phyloP scores from a whole-genome alignment of 768 basidiomycete genomes.

The Tulasnella sp. region DNA sequence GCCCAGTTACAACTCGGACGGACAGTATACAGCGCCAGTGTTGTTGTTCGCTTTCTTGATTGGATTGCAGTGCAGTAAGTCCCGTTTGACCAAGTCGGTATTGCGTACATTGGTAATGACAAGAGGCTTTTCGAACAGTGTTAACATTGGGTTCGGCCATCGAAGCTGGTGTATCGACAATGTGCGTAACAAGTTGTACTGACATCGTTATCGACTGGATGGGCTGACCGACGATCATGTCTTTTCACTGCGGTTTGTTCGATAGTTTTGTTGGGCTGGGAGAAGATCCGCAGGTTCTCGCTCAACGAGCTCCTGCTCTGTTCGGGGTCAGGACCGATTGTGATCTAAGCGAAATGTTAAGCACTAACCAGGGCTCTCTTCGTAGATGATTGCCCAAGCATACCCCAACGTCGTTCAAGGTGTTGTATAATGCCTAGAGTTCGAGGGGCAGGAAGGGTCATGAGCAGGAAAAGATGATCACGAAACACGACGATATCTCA shows the following conservation, averaged over 20 bases:
- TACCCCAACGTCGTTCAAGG: conserved; percentile 13
- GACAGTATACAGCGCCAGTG: conserved; percentile 71
- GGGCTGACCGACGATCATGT: background rate
- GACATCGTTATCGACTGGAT: background rate
- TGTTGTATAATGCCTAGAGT: background rate
- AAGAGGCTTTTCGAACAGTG: conserved; percentile 35
- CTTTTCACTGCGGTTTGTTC: background rate
- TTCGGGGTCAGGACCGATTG: conserved; percentile 35
- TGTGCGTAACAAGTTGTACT: conserved; percentile 39
- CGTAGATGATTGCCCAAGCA: conserved; percentile 3
- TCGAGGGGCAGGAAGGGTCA: background rate
- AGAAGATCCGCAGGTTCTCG: conserved; percentile 74
- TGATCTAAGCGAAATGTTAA: background rate
- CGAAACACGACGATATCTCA: background rate
- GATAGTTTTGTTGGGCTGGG: conserved; percentile 71
- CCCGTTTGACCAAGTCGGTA: conserved; percentile 23
- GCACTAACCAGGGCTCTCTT: background rate
- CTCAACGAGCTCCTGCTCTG: conserved; percentile 58
- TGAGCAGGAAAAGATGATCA: background rate
- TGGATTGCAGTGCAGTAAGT: conserved; percentile 62
- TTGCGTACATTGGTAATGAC: background rate
- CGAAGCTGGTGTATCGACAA: conserved; percentile 82
- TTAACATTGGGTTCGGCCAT: conserved; percentile 64
- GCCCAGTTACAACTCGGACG: conserved; percentile 63
- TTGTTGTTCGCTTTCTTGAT: conserved; percentile 76